A percentile compares a stretch with the other conserved stretches of the same genome.
Evolutionary conservation across 345 rosid genomes (phyloP).

Genomic region (Microthlaspi erraticum): DNA sequence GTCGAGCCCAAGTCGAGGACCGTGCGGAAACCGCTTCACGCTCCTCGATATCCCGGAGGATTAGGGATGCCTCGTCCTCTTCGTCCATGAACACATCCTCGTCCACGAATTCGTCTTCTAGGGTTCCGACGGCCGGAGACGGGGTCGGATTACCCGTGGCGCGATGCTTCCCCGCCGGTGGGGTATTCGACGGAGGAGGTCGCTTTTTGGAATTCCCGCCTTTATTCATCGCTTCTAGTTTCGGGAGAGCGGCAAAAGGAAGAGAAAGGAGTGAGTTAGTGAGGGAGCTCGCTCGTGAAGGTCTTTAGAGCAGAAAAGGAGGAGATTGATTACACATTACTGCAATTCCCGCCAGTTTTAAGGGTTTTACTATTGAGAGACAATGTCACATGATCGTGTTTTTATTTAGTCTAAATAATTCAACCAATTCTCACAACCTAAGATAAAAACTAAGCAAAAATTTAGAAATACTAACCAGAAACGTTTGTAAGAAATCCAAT

Average conservation of each 20-base stretch:
- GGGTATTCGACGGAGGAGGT: constrained; percentile 55
- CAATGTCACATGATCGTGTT: not conserved
- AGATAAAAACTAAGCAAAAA: no score
- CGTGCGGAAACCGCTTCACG: constrained; percentile 70
- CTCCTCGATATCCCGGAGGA: constrained; percentile 74
- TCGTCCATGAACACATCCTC: constrained; percentile 89
- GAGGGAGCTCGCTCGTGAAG: not conserved
- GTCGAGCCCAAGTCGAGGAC: constrained; percentile 78
- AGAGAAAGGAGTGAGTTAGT: not conserved
- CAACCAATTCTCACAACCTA: no score
- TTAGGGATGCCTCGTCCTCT: constrained; percentile 75
- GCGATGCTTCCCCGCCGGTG: constrained; percentile 60
- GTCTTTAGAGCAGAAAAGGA: constrained; percentile 1
- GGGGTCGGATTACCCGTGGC: constrained; percentile 48
- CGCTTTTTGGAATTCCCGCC: constrained; percentile 65
- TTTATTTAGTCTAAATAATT: no score
- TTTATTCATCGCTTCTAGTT: constrained; percentile 49
- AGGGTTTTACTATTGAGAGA: constrained; percentile 26
- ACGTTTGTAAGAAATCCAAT: no score
- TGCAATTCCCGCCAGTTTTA: constrained; percentile 42
- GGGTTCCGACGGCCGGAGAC: constrained; percentile 35
- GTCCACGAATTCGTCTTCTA: constrained; percentile 79
- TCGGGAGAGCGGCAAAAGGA: constrained; percentile 12
- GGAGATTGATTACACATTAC: not conserved
- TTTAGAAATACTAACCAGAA: no score